Conservation (phyloP, 2,329 filamentous ascomycete genomes). For the Didymella arachidicola region DNA sequence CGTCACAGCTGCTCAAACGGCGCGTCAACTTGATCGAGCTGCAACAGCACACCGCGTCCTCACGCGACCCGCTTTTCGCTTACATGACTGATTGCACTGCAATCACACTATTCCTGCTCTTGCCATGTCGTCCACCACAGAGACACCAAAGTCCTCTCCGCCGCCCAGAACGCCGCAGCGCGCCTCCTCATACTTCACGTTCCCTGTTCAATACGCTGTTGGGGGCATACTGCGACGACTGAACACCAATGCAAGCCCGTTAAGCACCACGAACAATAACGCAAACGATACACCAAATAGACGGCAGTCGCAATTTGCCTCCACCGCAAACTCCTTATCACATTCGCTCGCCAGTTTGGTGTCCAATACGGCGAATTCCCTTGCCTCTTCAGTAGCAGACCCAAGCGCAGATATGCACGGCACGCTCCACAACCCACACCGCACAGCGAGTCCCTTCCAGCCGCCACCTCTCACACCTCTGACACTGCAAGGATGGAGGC, state of each 20-base stretch:
- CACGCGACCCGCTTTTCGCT: constrained; percentile 39
- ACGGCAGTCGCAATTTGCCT: constrained; percentile 32
- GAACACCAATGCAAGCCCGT: constrained; percentile 51
- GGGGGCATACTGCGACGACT: constrained; percentile 58
- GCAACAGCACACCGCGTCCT: constrained; percentile 26
- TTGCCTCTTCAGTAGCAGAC: constrained; percentile 18
- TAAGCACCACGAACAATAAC: constrained; percentile 19
- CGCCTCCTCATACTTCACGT: constrained; percentile 57
- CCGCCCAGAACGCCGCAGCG: constrained; percentile 28
- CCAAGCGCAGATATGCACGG: constrained; percentile 58
- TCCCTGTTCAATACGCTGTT: constrained; percentile 59
- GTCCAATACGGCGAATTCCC: constrained; percentile 41
- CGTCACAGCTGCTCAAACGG: constrained; percentile 34
- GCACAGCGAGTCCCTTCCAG: constrained; percentile 79
- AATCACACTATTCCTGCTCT: neutral
- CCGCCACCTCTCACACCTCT: constrained; percentile 88
- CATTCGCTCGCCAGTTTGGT: constrained; percentile 51
- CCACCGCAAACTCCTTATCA: constrained; percentile 35
- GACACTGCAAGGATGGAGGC: constrained; percentile 70
- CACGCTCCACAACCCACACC: constrained; percentile 67
- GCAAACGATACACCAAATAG: constrained; percentile 9
- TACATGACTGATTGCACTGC: constrained; percentile 21
- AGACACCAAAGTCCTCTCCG: constrained; percentile 27
- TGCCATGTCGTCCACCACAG: constrained; percentile 42
- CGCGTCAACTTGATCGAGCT: constrained; percentile 20